Percentiles rank a stretch among this genome's conserved stretches.
These are phyloP conservation scores for Phaeosphaeriaceae sp. DNA, from an alignment of 2,329 filamentous ascomycete genomes.

Conservation along the genomic window DNA sequence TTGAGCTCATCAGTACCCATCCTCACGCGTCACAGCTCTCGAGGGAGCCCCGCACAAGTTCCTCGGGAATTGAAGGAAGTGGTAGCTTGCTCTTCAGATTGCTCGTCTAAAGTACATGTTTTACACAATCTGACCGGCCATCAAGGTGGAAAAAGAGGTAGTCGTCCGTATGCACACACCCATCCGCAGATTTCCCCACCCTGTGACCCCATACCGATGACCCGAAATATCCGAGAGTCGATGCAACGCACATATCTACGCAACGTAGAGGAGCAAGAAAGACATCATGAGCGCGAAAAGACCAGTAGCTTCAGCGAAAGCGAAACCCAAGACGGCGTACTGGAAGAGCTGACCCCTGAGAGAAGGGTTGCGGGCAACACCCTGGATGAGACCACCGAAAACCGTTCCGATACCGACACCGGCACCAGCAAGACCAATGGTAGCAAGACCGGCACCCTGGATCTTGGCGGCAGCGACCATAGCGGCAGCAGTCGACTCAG, in stretches of 20 bases:
- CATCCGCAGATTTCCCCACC: conserved; percentile 47
- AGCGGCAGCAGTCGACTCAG: conserved; percentile 51
- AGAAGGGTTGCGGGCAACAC: conserved; percentile 91
- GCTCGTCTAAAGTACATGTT: conserved; percentile 53
- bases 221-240: conserved; percentile 39
- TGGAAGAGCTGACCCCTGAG: conserved; percentile 96
- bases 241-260: conserved; percentile 47
- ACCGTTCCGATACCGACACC: conserved; percentile 96
- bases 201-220: conserved; percentile 44
- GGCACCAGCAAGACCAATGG: conserved; percentile 90
- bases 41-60: conserved; percentile 24
- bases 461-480: conserved; percentile 53
- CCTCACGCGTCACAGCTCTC: conserved; percentile 35
- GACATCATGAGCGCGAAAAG: conserved; percentile 62
- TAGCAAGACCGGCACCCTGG: conserved; percentile 62
- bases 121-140: conserved; percentile 52
- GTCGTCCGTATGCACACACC: conserved; percentile 50
- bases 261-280: conserved; percentile 52
- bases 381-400: conserved; percentile 87
- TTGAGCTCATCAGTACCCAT: conserved; percentile 33
- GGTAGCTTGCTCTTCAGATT: conserved; percentile 52
- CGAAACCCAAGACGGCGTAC: conserved; percentile 94
- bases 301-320: conserved; percentile 90
- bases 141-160: conserved; percentile 46
- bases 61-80: conserved; percentile 40